A percentile compares a stretch with the other conserved stretches of the same genome.
phyloP scores from a whole-genome alignment of 202 grass and related monocot genomes.

The Zizania palustris region DNA sequence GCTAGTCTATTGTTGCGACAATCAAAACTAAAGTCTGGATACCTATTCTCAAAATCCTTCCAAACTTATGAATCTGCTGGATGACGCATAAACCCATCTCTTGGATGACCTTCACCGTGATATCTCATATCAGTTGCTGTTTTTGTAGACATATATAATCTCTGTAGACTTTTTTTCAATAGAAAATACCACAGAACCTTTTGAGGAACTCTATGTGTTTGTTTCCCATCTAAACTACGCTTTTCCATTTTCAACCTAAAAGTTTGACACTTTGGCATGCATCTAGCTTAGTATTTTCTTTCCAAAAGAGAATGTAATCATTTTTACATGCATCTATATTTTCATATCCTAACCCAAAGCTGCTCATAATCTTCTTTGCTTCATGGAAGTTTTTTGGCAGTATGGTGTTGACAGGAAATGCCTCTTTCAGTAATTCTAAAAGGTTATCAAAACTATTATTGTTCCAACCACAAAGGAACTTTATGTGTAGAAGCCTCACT shows the following conservation, averaged over 20 bases:
- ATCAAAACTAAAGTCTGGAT: constrained; percentile 10
- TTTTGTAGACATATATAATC: constrained; percentile 8
- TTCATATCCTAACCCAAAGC: not conserved
- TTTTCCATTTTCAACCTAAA: constrained; percentile 5
- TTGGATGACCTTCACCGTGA: not conserved
- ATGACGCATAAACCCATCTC: constrained; percentile 25
- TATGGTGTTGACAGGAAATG: not conserved
- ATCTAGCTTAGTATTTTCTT: not conserved
- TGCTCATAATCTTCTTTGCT: not conserved
- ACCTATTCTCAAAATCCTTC: constrained; percentile 26
- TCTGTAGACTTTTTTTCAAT: constrained; percentile 13
- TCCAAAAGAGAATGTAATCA: not conserved
- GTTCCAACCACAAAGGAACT: not conserved
- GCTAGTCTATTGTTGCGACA: constrained; percentile 9
- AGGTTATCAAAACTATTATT: not conserved
- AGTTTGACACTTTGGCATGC: no score
- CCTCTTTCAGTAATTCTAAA: not conserved
- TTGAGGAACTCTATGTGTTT: not conserved
- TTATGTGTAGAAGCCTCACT: not conserved
- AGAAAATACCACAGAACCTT: constrained; percentile 22
- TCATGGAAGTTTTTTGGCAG: not conserved
- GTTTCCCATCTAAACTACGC: not conserved
- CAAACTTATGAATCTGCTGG: constrained; percentile 26
- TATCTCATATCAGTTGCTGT: not conserved
- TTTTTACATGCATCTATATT: constrained; percentile 7